Evolutionary conservation across 805 yeast species (phyloP).

Genomic region (Ogataea paradorogensis): DNA sequence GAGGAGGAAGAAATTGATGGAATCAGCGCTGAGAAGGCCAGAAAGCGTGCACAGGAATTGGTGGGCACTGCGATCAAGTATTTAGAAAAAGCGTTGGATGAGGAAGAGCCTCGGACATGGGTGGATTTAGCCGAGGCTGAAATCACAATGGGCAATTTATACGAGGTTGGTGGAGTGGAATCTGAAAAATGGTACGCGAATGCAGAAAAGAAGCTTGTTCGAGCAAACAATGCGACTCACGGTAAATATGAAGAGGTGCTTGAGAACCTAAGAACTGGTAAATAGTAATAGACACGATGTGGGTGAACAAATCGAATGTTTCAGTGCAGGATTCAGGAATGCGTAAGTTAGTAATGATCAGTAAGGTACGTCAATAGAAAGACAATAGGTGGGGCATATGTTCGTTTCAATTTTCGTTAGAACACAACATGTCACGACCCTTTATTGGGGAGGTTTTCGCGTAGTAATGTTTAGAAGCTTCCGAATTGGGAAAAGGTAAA

Average conservation of each 20-base stretch:
- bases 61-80: slow-evolving; percentile 54
- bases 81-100: slow-evolving; percentile 58
- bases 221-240: slow-evolving; percentile 78
- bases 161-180: slow-evolving; percentile 59
- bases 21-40: slow-evolving; percentile 42
- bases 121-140: slow-evolving; percentile 83
- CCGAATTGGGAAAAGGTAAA: slow-evolving; percentile 9
- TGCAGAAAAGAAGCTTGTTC: slow-evolving; percentile 66
- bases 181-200: slow-evolving; percentile 63
- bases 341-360: neutral
- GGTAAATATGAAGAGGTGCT: slow-evolving; percentile 68
- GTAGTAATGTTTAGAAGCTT: slow-evolving; percentile 1
- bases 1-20: slow-evolving; percentile 39
- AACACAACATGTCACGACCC: neutral
- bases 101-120: slow-evolving; percentile 77
- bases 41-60: slow-evolving; percentile 44
- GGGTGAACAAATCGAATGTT: slow-evolving; percentile 1
- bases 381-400: neutral
- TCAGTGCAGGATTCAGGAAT: neutral
- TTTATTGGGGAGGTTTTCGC: slow-evolving; percentile 1
- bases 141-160: slow-evolving; percentile 73
- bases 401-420: neutral
- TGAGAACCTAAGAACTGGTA: slow-evolving; percentile 41
- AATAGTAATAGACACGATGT: slow-evolving; percentile 8
- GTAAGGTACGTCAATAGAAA: neutral